These are phyloP conservation scores for Arctium lappa DNA, from an alignment of 129 eudicot species.

Conservation along the genomic window DNA sequence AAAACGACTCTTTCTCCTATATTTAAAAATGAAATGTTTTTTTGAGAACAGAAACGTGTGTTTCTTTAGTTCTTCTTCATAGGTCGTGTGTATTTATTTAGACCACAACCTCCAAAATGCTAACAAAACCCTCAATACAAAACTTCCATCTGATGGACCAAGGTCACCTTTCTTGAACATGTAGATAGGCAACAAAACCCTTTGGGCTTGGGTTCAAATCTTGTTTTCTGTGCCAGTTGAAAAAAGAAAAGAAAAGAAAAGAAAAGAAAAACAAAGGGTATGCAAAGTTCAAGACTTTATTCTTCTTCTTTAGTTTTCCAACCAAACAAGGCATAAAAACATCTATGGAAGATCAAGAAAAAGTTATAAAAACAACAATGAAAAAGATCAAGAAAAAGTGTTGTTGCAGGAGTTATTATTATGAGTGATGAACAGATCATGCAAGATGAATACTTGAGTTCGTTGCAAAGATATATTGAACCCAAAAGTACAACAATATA, in stretches of 20 bases:
- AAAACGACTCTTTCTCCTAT: background rate
- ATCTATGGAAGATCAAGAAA: background rate
- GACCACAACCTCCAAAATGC: background rate
- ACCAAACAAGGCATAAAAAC: background rate
- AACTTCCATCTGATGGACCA: no score
- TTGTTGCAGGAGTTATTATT: constrained; percentile 6
- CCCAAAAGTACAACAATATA: constrained; percentile 10
- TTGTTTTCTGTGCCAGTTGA: constrained; percentile 22
- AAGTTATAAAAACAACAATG: constrained; percentile 1
- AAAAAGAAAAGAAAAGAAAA: background rate
- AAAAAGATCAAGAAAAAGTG: background rate
- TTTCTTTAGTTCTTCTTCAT: background rate
- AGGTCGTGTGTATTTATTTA: background rate
- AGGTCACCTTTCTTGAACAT: background rate
- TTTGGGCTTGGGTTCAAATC: constrained; percentile 20
- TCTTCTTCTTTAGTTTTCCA: constrained; percentile 16
- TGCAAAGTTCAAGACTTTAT: constrained; percentile 23
- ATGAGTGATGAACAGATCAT: constrained; percentile 15
- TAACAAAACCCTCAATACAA: background rate
- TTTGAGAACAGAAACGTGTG: background rate
- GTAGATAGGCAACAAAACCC: background rate
- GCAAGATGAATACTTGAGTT: constrained; percentile 18
- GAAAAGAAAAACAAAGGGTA: constrained; percentile 11
- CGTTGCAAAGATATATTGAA: background rate
- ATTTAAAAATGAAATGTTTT: background rate